These are phyloP conservation scores for Populus simonii DNA, from an alignment of 345 rosid species.

Conservation along the genomic window DNA sequence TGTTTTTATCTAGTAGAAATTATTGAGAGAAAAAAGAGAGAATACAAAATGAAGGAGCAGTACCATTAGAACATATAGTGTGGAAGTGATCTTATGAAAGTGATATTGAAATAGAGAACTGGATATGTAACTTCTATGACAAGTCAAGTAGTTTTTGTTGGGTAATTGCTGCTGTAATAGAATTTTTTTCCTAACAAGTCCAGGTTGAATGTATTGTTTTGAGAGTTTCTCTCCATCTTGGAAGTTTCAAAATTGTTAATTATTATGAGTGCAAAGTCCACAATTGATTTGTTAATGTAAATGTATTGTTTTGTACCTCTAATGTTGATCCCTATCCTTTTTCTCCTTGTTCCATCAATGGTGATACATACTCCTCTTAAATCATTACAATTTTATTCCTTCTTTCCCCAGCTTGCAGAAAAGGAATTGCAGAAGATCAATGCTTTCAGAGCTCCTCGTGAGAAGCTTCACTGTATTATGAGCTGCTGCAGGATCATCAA, in stretches of 20 bases:
- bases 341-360: not conserved
- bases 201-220: not conserved
- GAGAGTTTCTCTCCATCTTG: not conserved
- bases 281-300: not conserved
- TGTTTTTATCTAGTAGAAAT: not conserved
- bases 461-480: slow-evolving; percentile 51
- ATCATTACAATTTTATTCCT: not conserved
- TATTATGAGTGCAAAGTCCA: not conserved
- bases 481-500: slow-evolving; percentile 60
- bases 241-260: not conserved
- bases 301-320: not conserved
- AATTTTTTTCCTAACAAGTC: not conserved
- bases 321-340: not conserved
- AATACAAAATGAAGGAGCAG: not conserved
- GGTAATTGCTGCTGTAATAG: not conserved
- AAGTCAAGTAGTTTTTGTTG: not conserved
- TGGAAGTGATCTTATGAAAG: not conserved
- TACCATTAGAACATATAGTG: not conserved
- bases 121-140: not conserved
- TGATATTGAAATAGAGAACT: not conserved
- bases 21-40: not conserved
- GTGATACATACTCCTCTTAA: not conserved
- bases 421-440: slow-evolving; percentile 47
- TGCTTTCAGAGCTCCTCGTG: slow-evolving; percentile 43
- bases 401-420: slow-evolving; percentile 54